Conservation (phyloP, 345 rosid species). For the Leavenworthia alabamica region DNA sequence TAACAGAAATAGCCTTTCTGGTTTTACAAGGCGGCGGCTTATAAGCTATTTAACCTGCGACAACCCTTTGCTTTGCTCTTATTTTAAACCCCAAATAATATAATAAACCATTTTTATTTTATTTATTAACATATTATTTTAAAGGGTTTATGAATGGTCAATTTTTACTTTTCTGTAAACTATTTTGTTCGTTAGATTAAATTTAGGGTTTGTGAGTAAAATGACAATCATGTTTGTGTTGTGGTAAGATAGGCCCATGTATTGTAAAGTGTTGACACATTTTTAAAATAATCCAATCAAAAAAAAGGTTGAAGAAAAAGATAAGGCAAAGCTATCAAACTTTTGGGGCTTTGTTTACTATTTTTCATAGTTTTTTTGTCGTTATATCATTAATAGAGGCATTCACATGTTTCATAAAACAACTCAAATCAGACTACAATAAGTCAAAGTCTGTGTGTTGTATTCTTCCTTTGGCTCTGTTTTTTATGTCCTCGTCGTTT, state of each 20-base stretch:
- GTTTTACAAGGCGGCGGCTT: conserved; percentile 36
- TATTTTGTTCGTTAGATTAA: not conserved
- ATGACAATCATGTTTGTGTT: not conserved
- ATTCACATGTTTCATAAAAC: conserved; percentile 18
- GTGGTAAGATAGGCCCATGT: conserved; percentile 18
- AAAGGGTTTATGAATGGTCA: not conserved
- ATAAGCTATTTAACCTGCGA: conserved; percentile 26
- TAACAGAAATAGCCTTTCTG: not conserved
- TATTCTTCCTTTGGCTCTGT: not conserved
- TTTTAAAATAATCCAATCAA: not conserved
- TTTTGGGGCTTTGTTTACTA: not conserved
- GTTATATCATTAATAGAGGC: conserved; percentile 3
- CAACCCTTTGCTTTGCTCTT: conserved; percentile 27
- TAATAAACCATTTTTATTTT: too few relatives aligned
- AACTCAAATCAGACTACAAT: not conserved
- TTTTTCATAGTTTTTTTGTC: conserved; percentile 9
- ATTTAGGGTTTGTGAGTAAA: conserved; percentile 12
- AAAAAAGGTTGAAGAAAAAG: too few relatives aligned
- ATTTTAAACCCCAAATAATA: conserved; percentile 21
- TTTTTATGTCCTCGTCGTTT: conserved; percentile 9
- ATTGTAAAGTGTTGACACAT: not conserved
- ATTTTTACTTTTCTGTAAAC: not conserved
- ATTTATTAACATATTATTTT: too few relatives aligned
- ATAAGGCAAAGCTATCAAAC: conserved; percentile 19
- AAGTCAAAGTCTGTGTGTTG: not conserved